These are phyloP conservation scores for Hymenoscyphus fructigenus DNA, from an alignment of 2,329 filamentous ascomycete species.

Conservation along the genomic window DNA sequence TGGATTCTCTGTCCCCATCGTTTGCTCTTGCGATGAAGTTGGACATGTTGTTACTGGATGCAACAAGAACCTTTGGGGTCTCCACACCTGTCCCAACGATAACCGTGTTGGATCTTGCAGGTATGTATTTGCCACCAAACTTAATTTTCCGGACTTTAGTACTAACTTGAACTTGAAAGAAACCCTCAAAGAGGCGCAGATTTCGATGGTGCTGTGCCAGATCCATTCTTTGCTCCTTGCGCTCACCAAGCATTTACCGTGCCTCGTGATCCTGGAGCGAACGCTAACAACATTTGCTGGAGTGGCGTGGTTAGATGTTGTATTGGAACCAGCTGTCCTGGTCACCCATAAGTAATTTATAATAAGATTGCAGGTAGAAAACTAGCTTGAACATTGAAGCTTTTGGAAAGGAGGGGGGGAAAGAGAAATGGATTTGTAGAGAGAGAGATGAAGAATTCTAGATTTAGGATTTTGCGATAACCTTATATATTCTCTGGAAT, in stretches of 20 bases:
- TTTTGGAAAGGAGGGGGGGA: neutral
- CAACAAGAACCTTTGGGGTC: slow-evolving; percentile 7
- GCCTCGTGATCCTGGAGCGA: slow-evolving; percentile 6
- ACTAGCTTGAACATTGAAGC: neutral
- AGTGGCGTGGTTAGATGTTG: slow-evolving; percentile 6
- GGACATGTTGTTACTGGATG: slow-evolving; percentile 1
- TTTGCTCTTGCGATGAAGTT: slow-evolving; percentile 6
- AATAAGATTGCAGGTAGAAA: neutral
- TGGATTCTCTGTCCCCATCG: slow-evolving; percentile 10
- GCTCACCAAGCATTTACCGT: slow-evolving; percentile 5
- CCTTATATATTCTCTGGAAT: too few species aligned
- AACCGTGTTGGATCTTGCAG: slow-evolving; percentile 2
- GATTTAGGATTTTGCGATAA: too few species aligned
- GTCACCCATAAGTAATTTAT: neutral
- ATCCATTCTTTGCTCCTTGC: slow-evolving; percentile 9
- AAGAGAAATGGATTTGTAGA: neutral
- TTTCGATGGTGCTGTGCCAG: neutral
- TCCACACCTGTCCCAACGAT: slow-evolving; percentile 1
- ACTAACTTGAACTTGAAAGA: neutral
- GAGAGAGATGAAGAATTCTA: too few species aligned
- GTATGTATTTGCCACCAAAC: neutral
- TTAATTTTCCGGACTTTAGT: neutral
- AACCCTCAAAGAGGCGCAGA: neutral
- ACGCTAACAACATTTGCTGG: neutral
- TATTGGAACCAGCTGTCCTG: slow-evolving; percentile 7